Conservation (phyloP, 1,284 basidiomycete genomes). For the Leccinum huronense region DNA sequence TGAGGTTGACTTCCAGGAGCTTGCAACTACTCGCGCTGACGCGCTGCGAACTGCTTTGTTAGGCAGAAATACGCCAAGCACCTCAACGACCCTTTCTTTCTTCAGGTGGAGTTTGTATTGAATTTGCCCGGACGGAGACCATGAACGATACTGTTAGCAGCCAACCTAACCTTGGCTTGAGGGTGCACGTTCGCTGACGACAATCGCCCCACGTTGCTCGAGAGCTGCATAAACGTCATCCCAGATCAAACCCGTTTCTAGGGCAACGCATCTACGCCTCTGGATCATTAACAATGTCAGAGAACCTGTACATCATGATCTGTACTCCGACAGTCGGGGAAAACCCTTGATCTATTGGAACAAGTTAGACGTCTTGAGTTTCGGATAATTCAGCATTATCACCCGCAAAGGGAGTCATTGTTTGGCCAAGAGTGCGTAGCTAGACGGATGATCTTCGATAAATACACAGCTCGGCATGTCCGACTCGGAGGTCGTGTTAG, state of each 20-base stretch:
- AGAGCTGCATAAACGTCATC: constrained; percentile 56
- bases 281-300: constrained; percentile 43
- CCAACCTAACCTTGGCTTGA: too few relatives aligned
- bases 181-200: constrained; percentile 51
- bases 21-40: neutral
- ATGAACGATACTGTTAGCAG: too few relatives aligned
- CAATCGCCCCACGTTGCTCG: constrained; percentile 44
- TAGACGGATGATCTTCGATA: neutral
- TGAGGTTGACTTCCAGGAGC: neutral
- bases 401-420: constrained; percentile 15
- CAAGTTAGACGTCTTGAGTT: too few relatives aligned
- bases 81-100: neutral
- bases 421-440: constrained; percentile 15
- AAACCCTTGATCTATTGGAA: constrained; percentile 19
- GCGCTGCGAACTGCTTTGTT: neutral
- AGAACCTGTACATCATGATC: constrained; percentile 53
- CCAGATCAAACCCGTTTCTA: constrained; percentile 57
- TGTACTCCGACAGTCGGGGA: constrained; percentile 49
- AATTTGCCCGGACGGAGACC: too few relatives aligned
- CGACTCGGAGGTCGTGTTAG: too few relatives aligned
- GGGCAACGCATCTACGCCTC: constrained; percentile 26
- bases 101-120: neutral
- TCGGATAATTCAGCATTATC: neutral
- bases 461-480: too few relatives aligned
- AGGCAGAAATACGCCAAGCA: neutral